These are phyloP conservation scores for Cyclotella baltica DNA, from an alignment of 108 stramenopile species.

Conservation along the genomic window DNA sequence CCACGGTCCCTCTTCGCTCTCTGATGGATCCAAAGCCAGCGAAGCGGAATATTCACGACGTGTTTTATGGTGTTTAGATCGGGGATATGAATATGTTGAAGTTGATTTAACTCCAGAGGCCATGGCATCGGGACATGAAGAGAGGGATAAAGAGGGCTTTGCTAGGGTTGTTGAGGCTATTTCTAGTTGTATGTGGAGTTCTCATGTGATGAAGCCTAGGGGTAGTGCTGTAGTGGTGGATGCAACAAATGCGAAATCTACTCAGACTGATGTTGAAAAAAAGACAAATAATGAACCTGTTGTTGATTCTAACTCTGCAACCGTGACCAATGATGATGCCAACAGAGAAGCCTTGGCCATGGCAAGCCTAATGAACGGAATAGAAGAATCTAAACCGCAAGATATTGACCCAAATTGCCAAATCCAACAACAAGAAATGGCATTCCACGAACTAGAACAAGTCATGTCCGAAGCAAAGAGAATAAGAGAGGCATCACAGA, in stretches of 20 bases:
- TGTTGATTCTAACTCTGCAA: slow-evolving; percentile 11
- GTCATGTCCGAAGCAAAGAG: slow-evolving; percentile 66
- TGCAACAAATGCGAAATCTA: background rate
- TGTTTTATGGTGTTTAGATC: slow-evolving; percentile 88
- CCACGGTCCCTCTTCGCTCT: slow-evolving; percentile 33
- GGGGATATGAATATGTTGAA: slow-evolving; percentile 88
- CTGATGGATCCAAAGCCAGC: slow-evolving; percentile 51
- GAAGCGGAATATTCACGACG: slow-evolving; percentile 83
- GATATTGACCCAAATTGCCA: background rate
- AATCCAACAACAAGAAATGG: slow-evolving; percentile 32
- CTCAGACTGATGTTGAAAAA: background rate
- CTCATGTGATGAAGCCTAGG: slow-evolving; percentile 66
- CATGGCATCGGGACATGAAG: slow-evolving; percentile 66
- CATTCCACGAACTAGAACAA: slow-evolving; percentile 72
- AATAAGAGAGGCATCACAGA: slow-evolving; percentile 74
- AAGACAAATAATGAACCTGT: background rate
- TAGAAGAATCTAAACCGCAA: background rate
- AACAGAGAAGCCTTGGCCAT: slow-evolving; percentile 37
- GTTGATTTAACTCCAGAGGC: slow-evolving; percentile 69
- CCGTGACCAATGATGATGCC: slow-evolving; percentile 25
- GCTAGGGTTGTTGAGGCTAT: slow-evolving; percentile 86
- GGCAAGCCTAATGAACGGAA: slow-evolving; percentile 34
- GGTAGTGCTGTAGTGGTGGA: background rate
- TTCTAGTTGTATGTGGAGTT: slow-evolving; percentile 80
- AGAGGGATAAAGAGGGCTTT: slow-evolving; percentile 91